Conservation (phyloP, 2,329 filamentous ascomycete species). For the Pestalotiopsis sp. region DNA sequence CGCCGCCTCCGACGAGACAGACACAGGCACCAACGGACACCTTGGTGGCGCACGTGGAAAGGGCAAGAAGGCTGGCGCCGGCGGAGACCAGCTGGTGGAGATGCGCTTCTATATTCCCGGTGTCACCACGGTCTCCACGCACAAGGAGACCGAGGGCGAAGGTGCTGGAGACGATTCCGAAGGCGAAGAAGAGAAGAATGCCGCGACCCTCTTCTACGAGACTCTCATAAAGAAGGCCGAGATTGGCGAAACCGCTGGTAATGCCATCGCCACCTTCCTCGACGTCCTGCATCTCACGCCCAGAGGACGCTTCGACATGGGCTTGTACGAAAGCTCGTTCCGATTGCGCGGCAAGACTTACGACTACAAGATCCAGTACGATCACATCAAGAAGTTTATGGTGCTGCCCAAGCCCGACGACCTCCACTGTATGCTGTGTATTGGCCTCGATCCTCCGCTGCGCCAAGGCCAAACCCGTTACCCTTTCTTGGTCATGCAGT, state of each 20-base stretch:
- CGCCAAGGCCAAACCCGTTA: conserved; percentile 97
- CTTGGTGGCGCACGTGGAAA: conserved; percentile 74
- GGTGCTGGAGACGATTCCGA: conserved; percentile 70
- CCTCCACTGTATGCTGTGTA: conserved; percentile 89
- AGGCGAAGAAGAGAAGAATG: conserved; percentile 89
- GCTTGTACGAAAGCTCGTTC: conserved; percentile 99
- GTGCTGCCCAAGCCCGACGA: conserved; percentile 98
- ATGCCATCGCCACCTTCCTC: conserved; percentile 96
- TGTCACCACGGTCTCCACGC: conserved; percentile 79
- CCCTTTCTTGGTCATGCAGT: conserved; percentile 98
- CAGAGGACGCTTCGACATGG: conserved; percentile 98
- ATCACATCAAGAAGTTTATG: conserved; percentile 98
- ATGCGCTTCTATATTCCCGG: conserved; percentile 99
- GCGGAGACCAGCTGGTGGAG: conserved; percentile 91
- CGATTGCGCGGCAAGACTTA: conserved; percentile 97
- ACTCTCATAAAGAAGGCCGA: conserved; percentile 98
- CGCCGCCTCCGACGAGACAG: conserved; percentile 70
- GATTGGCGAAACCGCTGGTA: conserved; percentile 98
- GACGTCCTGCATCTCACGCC: conserved; percentile 97
- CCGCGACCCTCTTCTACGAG: conserved; percentile 96
- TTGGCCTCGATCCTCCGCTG: conserved; percentile 91
- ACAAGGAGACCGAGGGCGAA: conserved; percentile 74
- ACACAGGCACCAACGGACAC: conserved; percentile 73
- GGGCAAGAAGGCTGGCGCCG: conserved; percentile 88
- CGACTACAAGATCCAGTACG: conserved; percentile 99